These are phyloP conservation scores for Pleurotus pulmonarius DNA, from an alignment of 768 basidiomycete genomes.

Conservation along the genomic window DNA sequence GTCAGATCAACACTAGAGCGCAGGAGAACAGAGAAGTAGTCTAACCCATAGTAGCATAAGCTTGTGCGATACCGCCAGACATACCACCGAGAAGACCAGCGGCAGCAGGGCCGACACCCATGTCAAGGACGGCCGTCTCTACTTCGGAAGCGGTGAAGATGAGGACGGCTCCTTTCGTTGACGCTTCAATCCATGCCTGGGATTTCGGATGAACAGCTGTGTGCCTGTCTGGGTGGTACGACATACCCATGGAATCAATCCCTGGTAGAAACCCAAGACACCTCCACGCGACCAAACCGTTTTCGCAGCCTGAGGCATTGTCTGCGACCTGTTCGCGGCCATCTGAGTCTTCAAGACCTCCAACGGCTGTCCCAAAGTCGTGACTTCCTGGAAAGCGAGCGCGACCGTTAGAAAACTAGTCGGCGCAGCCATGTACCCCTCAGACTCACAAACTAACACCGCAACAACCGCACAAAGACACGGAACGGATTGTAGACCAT, in stretches of 20 bases:
- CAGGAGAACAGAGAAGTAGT: conserved; percentile 16
- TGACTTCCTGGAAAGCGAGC: conserved; percentile 69
- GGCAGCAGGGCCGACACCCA: conserved; percentile 75
- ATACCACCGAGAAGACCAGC: conserved; percentile 95
- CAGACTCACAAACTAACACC: conserved; percentile 48
- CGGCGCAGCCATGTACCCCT: conserved; percentile 7
- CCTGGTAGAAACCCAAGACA: conserved; percentile 89
- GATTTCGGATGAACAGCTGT: not conserved
- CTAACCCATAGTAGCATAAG: conserved; percentile 99
- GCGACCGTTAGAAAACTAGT: conserved; percentile 15
- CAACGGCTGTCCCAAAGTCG: conserved; percentile 95
- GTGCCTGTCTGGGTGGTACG: not conserved
- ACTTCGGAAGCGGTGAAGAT: conserved; percentile 96
- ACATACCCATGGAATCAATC: conserved; percentile 95
- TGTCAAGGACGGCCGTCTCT: conserved; percentile 57
- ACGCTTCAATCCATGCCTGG: conserved; percentile 99
- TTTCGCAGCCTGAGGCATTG: conserved; percentile 81
- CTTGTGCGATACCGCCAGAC: conserved; percentile 96
- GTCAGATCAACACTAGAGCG: conserved; percentile 9
- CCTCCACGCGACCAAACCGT: conserved; percentile 94
- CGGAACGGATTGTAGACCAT: too few relatives aligned
- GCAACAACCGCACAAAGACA: not conserved
- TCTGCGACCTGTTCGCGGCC: conserved; percentile 93
- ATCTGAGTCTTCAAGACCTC: conserved; percentile 99
- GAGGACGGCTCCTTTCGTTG: conserved; percentile 95